Evolutionary conservation across 371 early-diverging fungal species (phyloP).

Genomic region (Rhizopus arrhizus): DNA sequence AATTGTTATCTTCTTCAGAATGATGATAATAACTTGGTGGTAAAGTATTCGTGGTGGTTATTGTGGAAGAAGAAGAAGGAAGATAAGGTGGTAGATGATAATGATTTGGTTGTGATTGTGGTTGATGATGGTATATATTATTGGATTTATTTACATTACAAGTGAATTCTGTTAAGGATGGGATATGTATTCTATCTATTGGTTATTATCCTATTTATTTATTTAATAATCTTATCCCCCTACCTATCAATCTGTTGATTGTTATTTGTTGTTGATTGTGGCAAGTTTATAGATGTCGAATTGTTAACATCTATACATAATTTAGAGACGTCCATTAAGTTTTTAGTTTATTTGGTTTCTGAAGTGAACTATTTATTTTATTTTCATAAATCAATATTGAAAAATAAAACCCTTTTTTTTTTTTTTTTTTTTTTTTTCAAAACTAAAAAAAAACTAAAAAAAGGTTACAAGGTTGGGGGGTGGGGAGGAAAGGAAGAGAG

Average conservation of each 20-base stretch:
- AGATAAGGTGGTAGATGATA: not conserved
- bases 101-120: not conserved
- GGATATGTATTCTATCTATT: not conserved
- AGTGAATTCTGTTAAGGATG: constrained; percentile 1
- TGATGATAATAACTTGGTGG: not conserved
- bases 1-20: not conserved
- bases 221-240: not conserved
- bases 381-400: not conserved
- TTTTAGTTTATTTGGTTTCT: not conserved
- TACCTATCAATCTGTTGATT: not conserved
- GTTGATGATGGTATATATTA: not conserved
- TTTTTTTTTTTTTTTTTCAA: not conserved
- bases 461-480: not conserved
- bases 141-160: constrained; percentile 1
- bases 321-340: constrained; percentile 26
- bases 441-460: not conserved
- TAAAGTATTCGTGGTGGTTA: not conserved
- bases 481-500: not conserved
- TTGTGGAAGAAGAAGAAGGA: not conserved
- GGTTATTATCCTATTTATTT: not conserved
- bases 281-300: constrained; percentile 1
- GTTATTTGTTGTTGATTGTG: not conserved
- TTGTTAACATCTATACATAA: constrained; percentile 17
- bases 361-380: not conserved
- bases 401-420: not conserved